Evolutionary conservation across 495 filamentous ascomycete species (phyloP), one percentile per base, ranked within the genome.

Genomic region (Sordaria brevicollis): DNA sequence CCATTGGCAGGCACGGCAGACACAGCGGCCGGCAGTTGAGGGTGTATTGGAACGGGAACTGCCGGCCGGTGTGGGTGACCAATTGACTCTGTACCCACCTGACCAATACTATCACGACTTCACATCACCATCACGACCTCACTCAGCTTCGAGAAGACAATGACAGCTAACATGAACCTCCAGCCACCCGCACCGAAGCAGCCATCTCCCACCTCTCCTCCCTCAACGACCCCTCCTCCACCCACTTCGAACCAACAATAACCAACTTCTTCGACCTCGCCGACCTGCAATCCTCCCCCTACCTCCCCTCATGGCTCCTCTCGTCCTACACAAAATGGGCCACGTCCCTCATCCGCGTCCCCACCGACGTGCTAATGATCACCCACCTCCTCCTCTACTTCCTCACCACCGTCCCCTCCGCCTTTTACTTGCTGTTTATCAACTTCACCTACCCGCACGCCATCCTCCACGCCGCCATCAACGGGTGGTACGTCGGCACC

Each of bases 321-420:
- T 10, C 39, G 39, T 19, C 62, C 7, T 81, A 80, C 74, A 67
- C 75, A 10, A n/a, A 68, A 8, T 75, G 71, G 70, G 80, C 78
- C 3, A 67, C 70, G 43, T 34, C 67, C 31, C 54, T 78, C n/a
- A 76, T 78, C 33, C 76, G 80, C n/a, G 65, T 71, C 21, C 69
- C 73, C 21, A 79, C 77, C 0, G 77, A 79, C 68, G 68, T 93
- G 21, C 86, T 94, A 33, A 90, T 94, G 82, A 73, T 93, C 33
- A 91, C 90, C 3, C 92, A 94, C 79, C 81, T 94, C 3, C 75
- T 93, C 11, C 79, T 92, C 9, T 93, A 93, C 78, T 84, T 90
- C 70, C 79, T 80, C 54, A 92, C 90, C 29, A 87, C 87, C 13
- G 77, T 93, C 1, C 90, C 90, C 5, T 90, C 86, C 70, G 92